phyloP scores from a whole-genome alignment of 2,329 filamentous ascomycete species.

The Scytalidium sp. region DNA sequence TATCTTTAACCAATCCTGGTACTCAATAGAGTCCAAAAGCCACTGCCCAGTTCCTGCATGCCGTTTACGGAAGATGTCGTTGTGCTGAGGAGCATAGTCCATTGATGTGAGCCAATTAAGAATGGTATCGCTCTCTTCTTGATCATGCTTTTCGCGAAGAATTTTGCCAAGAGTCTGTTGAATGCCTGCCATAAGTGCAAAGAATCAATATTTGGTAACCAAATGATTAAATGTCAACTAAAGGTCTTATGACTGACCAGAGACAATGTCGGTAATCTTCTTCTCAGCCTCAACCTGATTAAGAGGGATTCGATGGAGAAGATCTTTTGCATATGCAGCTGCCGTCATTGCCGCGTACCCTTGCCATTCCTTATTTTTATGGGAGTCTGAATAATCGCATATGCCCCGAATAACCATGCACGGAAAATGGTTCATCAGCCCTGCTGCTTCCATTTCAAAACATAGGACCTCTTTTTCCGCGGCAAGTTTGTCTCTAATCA shows the following conservation, averaged over 20 bases:
- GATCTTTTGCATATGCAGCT: conserved; percentile 11
- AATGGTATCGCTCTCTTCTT: too few relatives aligned
- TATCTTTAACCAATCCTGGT: conserved; percentile 1
- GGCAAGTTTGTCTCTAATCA: conserved; percentile 18
- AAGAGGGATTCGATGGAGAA: conserved; percentile 9
- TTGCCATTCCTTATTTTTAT: conserved; percentile 5
- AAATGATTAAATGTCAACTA: too few relatives aligned
- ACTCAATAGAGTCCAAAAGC: conserved; percentile 3
- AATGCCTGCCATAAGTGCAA: too few relatives aligned
- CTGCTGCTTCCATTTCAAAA: conserved; percentile 32
- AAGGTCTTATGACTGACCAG: too few relatives aligned
- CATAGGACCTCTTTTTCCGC: conserved; percentile 26
- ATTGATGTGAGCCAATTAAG: conserved; percentile 36
- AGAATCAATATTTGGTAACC: too few relatives aligned
- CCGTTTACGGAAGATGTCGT: conserved; percentile 1
- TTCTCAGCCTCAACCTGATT: conserved; percentile 13
- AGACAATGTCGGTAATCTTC: too few relatives aligned
- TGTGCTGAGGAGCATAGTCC: conserved; percentile 13
- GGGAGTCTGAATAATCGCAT: conserved; percentile 31
- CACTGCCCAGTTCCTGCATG: conserved; percentile 2
- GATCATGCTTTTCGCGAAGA: too few relatives aligned
- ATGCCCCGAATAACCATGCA: conserved; percentile 28
- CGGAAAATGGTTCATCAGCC: too few relatives aligned
- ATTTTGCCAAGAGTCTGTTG: too few relatives aligned
- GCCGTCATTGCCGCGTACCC: conserved; percentile 1